These are phyloP conservation scores for Saururus chinensis DNA, from an alignment of 164 flowering plant genomes.

Conservation along the genomic window DNA sequence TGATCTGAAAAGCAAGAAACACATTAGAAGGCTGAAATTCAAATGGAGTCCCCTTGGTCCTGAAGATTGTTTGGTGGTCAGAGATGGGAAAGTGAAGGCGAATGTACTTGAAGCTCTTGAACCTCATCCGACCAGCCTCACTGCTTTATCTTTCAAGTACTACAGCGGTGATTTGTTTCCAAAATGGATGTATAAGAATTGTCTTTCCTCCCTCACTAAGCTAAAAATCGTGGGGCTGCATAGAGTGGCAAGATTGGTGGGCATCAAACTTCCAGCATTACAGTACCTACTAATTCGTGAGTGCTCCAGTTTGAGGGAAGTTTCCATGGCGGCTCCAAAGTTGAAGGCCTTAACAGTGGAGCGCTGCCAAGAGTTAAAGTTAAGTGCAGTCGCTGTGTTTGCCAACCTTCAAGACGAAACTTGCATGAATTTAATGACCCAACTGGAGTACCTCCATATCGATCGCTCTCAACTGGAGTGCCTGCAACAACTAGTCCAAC, in stretches of 20 bases:
- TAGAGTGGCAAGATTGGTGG: conserved; percentile 11
- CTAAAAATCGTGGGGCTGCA: conserved; percentile 4
- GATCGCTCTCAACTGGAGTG: too few species aligned
- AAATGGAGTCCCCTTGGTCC: conserved; percentile 18
- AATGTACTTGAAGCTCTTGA: conserved; percentile 16
- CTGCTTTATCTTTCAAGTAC: background rate
- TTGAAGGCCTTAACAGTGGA: conserved; percentile 4
- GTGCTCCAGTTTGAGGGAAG: conserved; percentile 4
- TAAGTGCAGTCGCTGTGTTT: background rate
- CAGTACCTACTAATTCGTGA: background rate
- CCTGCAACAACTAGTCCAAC: too few species aligned
- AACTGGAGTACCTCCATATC: background rate
- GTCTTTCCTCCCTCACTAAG: conserved; percentile 4
- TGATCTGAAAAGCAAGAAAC: conserved; percentile 9
- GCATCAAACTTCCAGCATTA: conserved; percentile 18
- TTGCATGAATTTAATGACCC: background rate
- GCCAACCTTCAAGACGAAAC: background rate
- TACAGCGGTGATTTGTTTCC: conserved; percentile 22
- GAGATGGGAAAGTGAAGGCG: background rate
- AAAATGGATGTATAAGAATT: conserved; percentile 18
- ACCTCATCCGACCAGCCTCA: conserved; percentile 12
- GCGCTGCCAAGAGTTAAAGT: background rate
- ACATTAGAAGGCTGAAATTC: conserved; percentile 9
- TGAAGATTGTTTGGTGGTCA: background rate
- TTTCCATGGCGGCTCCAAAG: conserved; percentile 10